These are phyloP conservation scores for Abrus pulchellus DNA, from an alignment of 306 rosid species.

Conservation along the genomic window DNA sequence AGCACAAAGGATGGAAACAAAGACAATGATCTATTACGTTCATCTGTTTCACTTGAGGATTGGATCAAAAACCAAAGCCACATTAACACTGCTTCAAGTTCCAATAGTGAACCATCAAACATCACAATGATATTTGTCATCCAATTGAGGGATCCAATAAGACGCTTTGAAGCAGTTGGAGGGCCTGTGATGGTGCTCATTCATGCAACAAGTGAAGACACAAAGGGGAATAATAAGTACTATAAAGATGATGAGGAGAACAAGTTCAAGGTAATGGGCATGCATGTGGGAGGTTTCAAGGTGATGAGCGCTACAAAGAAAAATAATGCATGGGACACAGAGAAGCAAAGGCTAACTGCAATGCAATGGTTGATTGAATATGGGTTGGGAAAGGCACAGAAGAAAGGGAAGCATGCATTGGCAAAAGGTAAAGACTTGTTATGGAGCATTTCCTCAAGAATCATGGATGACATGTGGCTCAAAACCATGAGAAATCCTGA, in stretches of 20 bases:
- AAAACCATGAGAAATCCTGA: slow-evolving; percentile 84
- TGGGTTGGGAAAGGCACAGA: slow-evolving; percentile 78
- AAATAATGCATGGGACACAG: slow-evolving; percentile 71
- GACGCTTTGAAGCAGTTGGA: slow-evolving; percentile 82
- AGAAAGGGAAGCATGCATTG: slow-evolving; percentile 63
- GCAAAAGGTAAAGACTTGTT: slow-evolving; percentile 66
- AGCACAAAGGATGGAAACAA: slow-evolving; percentile 43
- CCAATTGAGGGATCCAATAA: slow-evolving; percentile 79
- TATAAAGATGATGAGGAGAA: slow-evolving; percentile 65
- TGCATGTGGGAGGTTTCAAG: slow-evolving; percentile 86
- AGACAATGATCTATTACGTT: slow-evolving; percentile 55
- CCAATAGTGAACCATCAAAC: slow-evolving; percentile 38
- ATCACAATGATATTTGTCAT: slow-evolving; percentile 67
- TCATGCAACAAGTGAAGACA: slow-evolving; percentile 56
- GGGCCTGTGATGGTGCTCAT: slow-evolving; percentile 77
- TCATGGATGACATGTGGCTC: slow-evolving; percentile 93
- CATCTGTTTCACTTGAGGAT: slow-evolving; percentile 74
- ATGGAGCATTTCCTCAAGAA: slow-evolving; percentile 91
- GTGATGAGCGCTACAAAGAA: slow-evolving; percentile 59
- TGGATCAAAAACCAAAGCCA: slow-evolving; percentile 64
- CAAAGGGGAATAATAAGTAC: slow-evolving; percentile 38
- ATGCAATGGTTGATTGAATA: slow-evolving; percentile 89
- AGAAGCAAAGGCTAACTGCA: slow-evolving; percentile 82
- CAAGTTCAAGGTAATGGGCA: slow-evolving; percentile 68
- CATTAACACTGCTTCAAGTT: slow-evolving; percentile 23